Evolutionary conservation across 176 grass and related monocot species (phyloP), one percentile per base, ranked within the genome.

Genomic region (Avena atlantica): DNA sequence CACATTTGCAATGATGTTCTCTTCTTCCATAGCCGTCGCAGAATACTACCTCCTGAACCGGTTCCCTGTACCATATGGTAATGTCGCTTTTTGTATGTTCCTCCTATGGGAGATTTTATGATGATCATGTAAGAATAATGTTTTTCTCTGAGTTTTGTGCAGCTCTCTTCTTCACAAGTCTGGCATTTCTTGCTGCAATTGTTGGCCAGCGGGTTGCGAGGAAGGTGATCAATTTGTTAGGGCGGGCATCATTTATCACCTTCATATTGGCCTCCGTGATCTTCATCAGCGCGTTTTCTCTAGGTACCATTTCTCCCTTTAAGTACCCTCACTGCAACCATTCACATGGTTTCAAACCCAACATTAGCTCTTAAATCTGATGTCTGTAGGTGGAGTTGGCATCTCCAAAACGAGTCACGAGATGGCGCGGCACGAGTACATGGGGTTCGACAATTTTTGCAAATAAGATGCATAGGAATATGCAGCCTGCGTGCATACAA

Each of bases 1-100:
- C 13, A 98, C 93, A 37, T 98, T 98, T 87, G 85, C 90, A n/a
- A 98, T 98, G 95, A 98, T 89, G 81, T 98, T 98, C 80, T 98
- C 95, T 7, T 94, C 93, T 24, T 95, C 93, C 37, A 93, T 98
- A 86, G 90, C 93, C 0, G 93, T 88, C 1, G 69, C 95, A 9
- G 93, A 98, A 70, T 98, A 93, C 87, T 93, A 92, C 80, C 91
- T 98, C 79, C 48, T 93, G 61, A 74, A 90, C 10, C 83, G 93
- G 6, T 93, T 95, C 47, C 93, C 93, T 2, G 85, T 95, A 49
- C 91, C 91, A 63, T 93, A 93, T 9, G 93, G 95, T 95, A 84
- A 5, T 31, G 3, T 68, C 24, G 64, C 19, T 14, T 16, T 51
- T 12, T 29, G 0, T 76, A 0, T 57, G 2, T 19, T 45, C 27